A percentile compares a stretch with the other conserved stretches of the same genome.
These are phyloP conservation scores for Kodamaea hsintzibuensis DNA, from an alignment of 805 yeast genomes.

Conservation along the genomic window DNA sequence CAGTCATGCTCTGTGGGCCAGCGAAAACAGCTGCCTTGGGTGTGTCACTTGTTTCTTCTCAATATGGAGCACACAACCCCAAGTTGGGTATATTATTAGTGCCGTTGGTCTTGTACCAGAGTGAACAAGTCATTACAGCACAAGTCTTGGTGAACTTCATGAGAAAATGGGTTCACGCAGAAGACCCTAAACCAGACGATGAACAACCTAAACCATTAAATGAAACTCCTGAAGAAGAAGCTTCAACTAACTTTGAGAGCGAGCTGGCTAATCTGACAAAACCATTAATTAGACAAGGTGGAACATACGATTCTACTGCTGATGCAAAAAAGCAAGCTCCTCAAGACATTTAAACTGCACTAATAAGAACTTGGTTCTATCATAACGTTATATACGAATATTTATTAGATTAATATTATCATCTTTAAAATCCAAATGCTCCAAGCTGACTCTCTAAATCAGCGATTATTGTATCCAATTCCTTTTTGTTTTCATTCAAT, in stretches of 20 bases:
- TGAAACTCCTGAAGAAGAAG: neutral
- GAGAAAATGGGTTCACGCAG: conserved; percentile 64
- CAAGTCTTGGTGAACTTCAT: conserved; percentile 66
- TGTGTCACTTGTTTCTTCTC: conserved; percentile 77
- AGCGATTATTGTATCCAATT: conserved; percentile 51
- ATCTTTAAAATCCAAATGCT: conserved; percentile 24
- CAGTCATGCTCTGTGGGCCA: conserved; percentile 85
- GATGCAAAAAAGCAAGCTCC: neutral
- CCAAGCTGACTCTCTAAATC: conserved; percentile 56
- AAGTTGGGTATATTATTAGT: conserved; percentile 72
- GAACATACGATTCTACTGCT: neutral
- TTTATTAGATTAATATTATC: neutral
- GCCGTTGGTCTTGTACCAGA: conserved; percentile 83
- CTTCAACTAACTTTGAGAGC: neutral
- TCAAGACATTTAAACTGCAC: neutral
- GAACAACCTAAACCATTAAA: conserved; percentile 9
- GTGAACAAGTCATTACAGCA: conserved; percentile 84
- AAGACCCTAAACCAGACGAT: conserved; percentile 16
- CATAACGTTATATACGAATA: neutral
- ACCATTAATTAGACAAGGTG: neutral
- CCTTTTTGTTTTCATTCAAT: conserved; percentile 57
- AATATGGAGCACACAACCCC: conserved; percentile 64
- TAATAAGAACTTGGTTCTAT: neutral
- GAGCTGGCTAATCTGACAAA: neutral
- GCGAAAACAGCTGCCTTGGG: conserved; percentile 94